Evolutionary conservation across 2,329 filamentous ascomycete species (phyloP).

Genomic region (Conoideocrella luteorostrata): DNA sequence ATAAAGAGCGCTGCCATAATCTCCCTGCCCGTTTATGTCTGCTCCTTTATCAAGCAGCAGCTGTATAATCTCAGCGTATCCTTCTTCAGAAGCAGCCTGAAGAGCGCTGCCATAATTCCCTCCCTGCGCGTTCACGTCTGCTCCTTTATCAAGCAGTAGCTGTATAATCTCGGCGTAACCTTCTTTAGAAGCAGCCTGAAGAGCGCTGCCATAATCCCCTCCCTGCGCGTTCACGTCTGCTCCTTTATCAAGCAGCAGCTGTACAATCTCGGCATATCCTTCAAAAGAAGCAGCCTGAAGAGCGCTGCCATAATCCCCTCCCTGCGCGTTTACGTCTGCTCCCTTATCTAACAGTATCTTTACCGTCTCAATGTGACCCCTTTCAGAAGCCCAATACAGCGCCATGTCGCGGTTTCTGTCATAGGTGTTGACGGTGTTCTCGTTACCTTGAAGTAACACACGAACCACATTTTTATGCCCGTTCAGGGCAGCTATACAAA

Average conservation of each 20-base stretch:
- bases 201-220: not conserved
- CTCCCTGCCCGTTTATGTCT: not conserved
- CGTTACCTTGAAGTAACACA: too few relatives aligned
- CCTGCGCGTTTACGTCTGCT: too few relatives aligned
- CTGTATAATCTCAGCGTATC: not conserved
- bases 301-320: too few relatives aligned
- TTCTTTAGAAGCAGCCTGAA: not conserved
- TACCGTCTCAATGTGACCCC: too few relatives aligned
- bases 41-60: not conserved
- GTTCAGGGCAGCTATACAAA: too few relatives aligned
- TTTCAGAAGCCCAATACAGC: too few relatives aligned
- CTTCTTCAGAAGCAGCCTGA: not conserved
- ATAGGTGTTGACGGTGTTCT: too few relatives aligned
- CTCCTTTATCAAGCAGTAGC: not conserved
- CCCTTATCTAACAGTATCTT: too few relatives aligned
- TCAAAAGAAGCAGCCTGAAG: not conserved
- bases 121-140: not conserved
- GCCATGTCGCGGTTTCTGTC: too few relatives aligned
- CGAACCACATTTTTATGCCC: too few relatives aligned
- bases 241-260: not conserved
- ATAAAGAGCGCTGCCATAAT: not conserved
- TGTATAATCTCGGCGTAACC: not conserved
- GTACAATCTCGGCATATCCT: not conserved
- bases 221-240: not conserved
- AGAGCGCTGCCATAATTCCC: not conserved